Evolutionary conservation across 176 grass and related monocot species (phyloP).

Genomic region (Eragrostis nindensis): DNA sequence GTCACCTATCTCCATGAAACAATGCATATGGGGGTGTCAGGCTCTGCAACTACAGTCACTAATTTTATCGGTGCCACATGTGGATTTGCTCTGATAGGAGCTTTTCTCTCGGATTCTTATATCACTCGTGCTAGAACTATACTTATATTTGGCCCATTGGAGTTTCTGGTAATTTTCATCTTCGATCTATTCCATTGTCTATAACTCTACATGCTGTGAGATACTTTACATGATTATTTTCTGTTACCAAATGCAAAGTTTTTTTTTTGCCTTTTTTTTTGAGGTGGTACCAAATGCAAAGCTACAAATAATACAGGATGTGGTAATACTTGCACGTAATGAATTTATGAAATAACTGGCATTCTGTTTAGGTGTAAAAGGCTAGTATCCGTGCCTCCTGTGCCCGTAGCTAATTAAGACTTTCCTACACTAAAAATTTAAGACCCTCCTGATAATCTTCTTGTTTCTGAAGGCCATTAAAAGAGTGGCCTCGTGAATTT

Average conservation of each 20-base stretch:
- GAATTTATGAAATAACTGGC: background rate
- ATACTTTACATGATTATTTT: constrained; percentile 3
- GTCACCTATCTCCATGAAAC: constrained; percentile 55
- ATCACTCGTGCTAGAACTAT: constrained; percentile 61
- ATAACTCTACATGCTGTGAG: background rate
- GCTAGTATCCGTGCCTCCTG: background rate
- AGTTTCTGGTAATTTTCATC: constrained; percentile 62
- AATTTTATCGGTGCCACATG: constrained; percentile 53
- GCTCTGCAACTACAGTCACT: constrained; percentile 55
- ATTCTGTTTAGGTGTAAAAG: constrained; percentile 1
- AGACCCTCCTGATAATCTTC: background rate
- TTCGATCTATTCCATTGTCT: constrained; percentile 3
- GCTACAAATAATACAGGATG: background rate
- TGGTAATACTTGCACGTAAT: background rate
- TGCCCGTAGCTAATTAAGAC: background rate
- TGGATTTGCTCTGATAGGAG: constrained; percentile 60
- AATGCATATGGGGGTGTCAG: constrained; percentile 64
- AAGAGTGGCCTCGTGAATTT: background rate
- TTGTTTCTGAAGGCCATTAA: background rate
- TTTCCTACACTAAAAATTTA: background rate
- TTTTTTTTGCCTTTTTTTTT: too few species aligned
- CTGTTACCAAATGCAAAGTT: background rate
- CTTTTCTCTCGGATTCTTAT: constrained; percentile 71
- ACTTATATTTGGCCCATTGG: constrained; percentile 64
- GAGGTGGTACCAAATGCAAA: too few species aligned